These are phyloP conservation scores for Neurospora sp. DNA, from an alignment of 495 filamentous ascomycete genomes.

Conservation along the genomic window DNA sequence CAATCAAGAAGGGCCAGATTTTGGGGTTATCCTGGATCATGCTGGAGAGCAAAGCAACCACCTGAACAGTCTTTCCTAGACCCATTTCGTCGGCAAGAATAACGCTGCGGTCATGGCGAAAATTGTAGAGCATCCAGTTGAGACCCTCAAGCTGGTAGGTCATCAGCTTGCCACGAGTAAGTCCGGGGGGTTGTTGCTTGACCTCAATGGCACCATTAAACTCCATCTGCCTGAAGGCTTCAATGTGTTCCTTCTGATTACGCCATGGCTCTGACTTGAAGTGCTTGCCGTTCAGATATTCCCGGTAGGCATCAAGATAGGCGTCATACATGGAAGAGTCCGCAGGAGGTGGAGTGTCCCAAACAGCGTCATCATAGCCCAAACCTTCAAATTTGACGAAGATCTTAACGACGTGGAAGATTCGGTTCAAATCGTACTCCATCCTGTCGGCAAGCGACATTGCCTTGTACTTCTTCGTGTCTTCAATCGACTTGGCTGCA, in stretches of 20 bases:
- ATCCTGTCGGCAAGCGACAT: slow-evolving; percentile 32
- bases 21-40: slow-evolving; percentile 63
- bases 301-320: slow-evolving; percentile 71
- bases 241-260: slow-evolving; percentile 50
- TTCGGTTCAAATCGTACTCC: slow-evolving; percentile 55
- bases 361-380: slow-evolving; percentile 83
- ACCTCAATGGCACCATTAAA: slow-evolving; percentile 60
- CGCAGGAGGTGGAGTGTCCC: slow-evolving; percentile 71
- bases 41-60: slow-evolving; percentile 71
- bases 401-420: slow-evolving; percentile 59
- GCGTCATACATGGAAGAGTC: slow-evolving; percentile 65
- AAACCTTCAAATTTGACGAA: slow-evolving; percentile 91
- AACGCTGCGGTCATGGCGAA: slow-evolving; percentile 68
- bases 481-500: slow-evolving; percentile 16
- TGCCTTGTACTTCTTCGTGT: slow-evolving; percentile 39
- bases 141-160: slow-evolving; percentile 86
- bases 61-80: slow-evolving; percentile 93
- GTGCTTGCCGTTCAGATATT: slow-evolving; percentile 69
- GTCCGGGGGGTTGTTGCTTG: slow-evolving; percentile 59
- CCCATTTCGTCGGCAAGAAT: slow-evolving; percentile 99
- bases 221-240: slow-evolving; percentile 46
- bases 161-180: slow-evolving; percentile 80
- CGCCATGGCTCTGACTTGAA: slow-evolving; percentile 45
- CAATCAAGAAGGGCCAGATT: slow-evolving; percentile 87
- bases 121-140: slow-evolving; percentile 96